Evolutionary conservation across 1,284 basidiomycete species (phyloP).

Genomic region (Marasmius sp.): DNA sequence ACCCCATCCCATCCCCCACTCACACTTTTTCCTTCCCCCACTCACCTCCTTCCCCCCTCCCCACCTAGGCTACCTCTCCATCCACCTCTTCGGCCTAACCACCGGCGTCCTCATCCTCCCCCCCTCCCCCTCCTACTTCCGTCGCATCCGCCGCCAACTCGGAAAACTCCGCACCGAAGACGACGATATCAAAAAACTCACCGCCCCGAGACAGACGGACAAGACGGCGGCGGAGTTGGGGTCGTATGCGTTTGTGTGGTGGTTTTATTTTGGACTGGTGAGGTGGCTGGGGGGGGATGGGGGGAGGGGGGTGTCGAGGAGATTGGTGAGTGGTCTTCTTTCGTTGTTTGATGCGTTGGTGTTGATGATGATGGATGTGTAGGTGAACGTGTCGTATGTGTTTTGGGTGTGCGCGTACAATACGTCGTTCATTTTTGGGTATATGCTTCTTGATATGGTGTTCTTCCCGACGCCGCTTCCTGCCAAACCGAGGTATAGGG

Average conservation of each 20-base stretch:
- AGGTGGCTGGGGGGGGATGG: slow-evolving; percentile 37
- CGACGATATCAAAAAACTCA: slow-evolving; percentile 13
- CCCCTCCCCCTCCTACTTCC: slow-evolving; percentile 72
- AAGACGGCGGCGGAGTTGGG: slow-evolving; percentile 77
- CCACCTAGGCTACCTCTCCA: slow-evolving; percentile 85
- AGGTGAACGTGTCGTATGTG: slow-evolving; percentile 90
- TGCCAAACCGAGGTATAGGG: slow-evolving; percentile 38
- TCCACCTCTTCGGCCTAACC: slow-evolving; percentile 86
- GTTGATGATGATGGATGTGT: too few relatives aligned
- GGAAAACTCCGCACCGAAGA: slow-evolving; percentile 13
- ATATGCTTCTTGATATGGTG: slow-evolving; percentile 73
- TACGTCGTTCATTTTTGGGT: slow-evolving; percentile 80
- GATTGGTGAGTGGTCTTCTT: slow-evolving; percentile 79
- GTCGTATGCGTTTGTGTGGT: slow-evolving; percentile 80
- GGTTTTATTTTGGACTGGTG: slow-evolving; percentile 55
- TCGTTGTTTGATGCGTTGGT: too few relatives aligned
- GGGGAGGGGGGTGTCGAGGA: slow-evolving; percentile 62
- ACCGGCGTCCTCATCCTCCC: slow-evolving; percentile 82
- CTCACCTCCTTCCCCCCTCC: too few relatives aligned
- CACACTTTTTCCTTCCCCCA: too few relatives aligned
- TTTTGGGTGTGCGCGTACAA: slow-evolving; percentile 92
- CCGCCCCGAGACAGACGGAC: slow-evolving; percentile 51
- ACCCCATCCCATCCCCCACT: too few relatives aligned
- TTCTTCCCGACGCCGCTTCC: slow-evolving; percentile 56
- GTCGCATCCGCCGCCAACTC: slow-evolving; percentile 39